These are phyloP conservation scores for Aquilaria yunnanensis DNA, from an alignment of 345 rosid genomes.

Conservation along the genomic window DNA sequence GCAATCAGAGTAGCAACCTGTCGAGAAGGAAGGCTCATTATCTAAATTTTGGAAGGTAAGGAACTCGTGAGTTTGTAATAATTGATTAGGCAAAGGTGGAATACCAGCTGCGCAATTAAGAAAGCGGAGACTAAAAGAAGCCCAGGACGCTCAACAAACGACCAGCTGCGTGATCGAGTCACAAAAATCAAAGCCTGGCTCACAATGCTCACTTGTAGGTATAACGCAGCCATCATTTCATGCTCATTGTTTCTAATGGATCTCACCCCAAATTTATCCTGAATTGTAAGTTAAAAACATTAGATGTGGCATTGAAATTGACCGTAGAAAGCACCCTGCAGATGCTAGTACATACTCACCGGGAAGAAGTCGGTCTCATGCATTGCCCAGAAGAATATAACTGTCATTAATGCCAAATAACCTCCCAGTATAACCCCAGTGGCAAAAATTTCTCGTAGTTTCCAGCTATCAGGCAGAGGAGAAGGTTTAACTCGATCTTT, in stretches of 20 bases:
- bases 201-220: slow-evolving; percentile 95
- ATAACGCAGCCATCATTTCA: slow-evolving; percentile 80
- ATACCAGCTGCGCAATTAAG: slow-evolving; percentile 60
- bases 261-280: slow-evolving; percentile 66
- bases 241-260: slow-evolving; percentile 24
- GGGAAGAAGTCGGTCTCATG: slow-evolving; percentile 61
- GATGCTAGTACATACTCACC: slow-evolving; percentile 23
- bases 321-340: background rate
- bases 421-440: slow-evolving; percentile 81
- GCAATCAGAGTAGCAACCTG: slow-evolving; percentile 79
- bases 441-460: slow-evolving; percentile 83
- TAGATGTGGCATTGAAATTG: slow-evolving; percentile 5
- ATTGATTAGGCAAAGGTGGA: background rate
- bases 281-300: slow-evolving; percentile 6
- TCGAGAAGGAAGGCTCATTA: slow-evolving; percentile 6
- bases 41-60: background rate
- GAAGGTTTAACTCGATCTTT: slow-evolving; percentile 95
- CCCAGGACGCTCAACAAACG: slow-evolving; percentile 79
- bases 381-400: slow-evolving; percentile 76
- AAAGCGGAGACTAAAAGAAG: slow-evolving; percentile 49
- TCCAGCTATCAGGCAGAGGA: slow-evolving; percentile 96
- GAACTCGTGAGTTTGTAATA: background rate
- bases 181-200: slow-evolving; percentile 94
- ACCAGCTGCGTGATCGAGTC: slow-evolving; percentile 93
- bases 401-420: slow-evolving; percentile 78